A percentile compares a stretch with the other conserved stretches of the same genome.
These are phyloP conservation scores for Dioscorea zingiberensis DNA, from an alignment of 106 monocot genomes.

Conservation along the genomic window DNA sequence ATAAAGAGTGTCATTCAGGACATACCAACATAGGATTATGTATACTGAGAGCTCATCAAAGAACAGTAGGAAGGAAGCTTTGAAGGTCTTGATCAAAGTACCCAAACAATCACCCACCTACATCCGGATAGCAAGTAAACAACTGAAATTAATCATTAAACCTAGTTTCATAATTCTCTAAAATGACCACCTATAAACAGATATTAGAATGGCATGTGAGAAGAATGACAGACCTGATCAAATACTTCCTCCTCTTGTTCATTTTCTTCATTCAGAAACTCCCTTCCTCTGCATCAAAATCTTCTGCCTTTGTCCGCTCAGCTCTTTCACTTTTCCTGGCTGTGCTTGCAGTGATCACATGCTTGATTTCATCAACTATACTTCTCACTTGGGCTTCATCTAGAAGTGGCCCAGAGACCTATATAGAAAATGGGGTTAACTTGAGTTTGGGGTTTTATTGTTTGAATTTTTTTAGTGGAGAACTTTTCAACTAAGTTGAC, in stretches of 20 bases:
- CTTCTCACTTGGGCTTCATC: conserved; percentile 67
- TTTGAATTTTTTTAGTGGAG: too few species aligned
- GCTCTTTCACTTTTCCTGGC: conserved; percentile 76
- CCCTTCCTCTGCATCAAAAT: conserved; percentile 95
- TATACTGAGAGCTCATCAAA: conserved; percentile 89
- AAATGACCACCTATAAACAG: too few species aligned
- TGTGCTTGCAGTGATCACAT: conserved; percentile 82
- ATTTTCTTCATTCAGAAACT: conserved; percentile 90
- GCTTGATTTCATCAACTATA: conserved; percentile 88
- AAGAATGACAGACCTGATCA: conserved; percentile 48
- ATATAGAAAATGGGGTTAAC: conserved; percentile 12
- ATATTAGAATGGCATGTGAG: too few species aligned
- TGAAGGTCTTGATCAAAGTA: conserved; percentile 87
- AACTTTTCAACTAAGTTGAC: too few species aligned
- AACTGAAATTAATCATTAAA: not conserved
- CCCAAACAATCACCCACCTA: conserved; percentile 94
- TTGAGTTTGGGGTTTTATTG: too few species aligned
- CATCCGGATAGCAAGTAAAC: not conserved
- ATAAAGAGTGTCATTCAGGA: not conserved
- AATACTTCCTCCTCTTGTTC: conserved; percentile 97
- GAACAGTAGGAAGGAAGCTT: conserved; percentile 81
- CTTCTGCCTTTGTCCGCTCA: conserved; percentile 79
- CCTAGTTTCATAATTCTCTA: too few species aligned
- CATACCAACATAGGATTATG: conserved; percentile 96
- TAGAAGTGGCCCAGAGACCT: conserved; percentile 81